Evolutionary conservation across 164 flowering plant genomes (phyloP), one percentile per base, ranked within the genome.

Genomic region (Berberis vulgaris): DNA sequence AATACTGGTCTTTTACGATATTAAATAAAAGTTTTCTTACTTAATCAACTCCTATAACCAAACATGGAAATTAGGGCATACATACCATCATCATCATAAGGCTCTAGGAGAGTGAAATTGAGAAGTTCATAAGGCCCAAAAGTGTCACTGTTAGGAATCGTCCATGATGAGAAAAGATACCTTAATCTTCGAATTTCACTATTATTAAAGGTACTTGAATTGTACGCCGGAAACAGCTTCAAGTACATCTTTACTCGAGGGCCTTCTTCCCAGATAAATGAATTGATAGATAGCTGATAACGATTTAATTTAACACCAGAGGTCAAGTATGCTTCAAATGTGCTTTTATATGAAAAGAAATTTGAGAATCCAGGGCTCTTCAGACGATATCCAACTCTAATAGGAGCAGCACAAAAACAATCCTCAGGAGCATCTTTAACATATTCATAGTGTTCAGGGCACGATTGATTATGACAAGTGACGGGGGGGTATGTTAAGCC

Each of bases 61-160:
- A 26, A 26, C 26, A 26, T 26, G 26, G 26, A 26, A 26, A 26
- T 26, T 26, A 26, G 26, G 26, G 26, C 26, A 47, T 47, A 2
- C 10, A 56, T 13, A 60, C 1, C 7, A 26, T 44, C 54, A 7
- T 69, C 45, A 12, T 66, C 49, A 72, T 87, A 87, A 75, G 86
- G 86, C 42, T 84, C 83, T 52, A 73, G 59, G 41, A 84, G 86
- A 59, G 85, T 83, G 75, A 90, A 88, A 68, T 79, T 79, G 67
- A 90, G 92, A 65, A 86, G 80, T 69, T 90, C 97, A 76, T 84
- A 88, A 6, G 97, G 97, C 62, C 95, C 97, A 76, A 80, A 86
- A 1, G 81, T 59, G 47, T 82, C 82, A 65, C 54, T 76, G 43
- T 63, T 62, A 49, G 72, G 77, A 71, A 86, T 75, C 0, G 50